Percentiles rank a stretch among this genome's conserved stretches.
These are phyloP conservation scores for Voacanga thouarsii DNA, from an alignment of 257 asterid species.

Conservation along the genomic window DNA sequence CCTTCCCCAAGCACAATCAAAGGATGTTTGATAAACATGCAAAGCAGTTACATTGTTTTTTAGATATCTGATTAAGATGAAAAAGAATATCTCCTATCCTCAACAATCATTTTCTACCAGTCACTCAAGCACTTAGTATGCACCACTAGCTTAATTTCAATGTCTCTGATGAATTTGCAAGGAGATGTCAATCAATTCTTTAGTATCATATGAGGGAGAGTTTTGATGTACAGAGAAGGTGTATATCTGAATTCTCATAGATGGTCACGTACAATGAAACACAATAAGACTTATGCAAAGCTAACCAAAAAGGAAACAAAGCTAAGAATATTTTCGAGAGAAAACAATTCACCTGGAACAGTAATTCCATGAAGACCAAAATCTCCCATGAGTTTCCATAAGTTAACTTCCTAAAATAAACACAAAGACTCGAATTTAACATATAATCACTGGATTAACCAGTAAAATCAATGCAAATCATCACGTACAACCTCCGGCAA, in stretches of 20 bases:
- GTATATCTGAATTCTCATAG: not conserved
- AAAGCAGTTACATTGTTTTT: not conserved
- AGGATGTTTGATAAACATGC: not conserved
- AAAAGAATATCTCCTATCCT: not conserved
- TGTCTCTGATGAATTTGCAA: not conserved
- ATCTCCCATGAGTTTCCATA: conserved; percentile 97
- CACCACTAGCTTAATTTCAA: not conserved
- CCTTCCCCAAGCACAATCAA: not conserved
- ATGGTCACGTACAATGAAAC: not conserved
- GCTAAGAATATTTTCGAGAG: not conserved
- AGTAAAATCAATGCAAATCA: conserved; percentile 1
- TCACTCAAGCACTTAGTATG: not conserved
- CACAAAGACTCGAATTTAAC: conserved; percentile 11
- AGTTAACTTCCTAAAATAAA: conserved; percentile 68
- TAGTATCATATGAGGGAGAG: not conserved
- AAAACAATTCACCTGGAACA: conserved; percentile 65
- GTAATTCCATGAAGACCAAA: conserved; percentile 95
- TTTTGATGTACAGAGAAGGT: not conserved
- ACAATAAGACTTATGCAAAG: not conserved
- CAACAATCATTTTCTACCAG: not conserved
- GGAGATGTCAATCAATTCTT: conserved; percentile 2
- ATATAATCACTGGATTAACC: conserved; percentile 4
- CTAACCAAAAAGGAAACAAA: not conserved
- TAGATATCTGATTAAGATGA: not conserved
- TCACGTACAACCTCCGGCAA: conserved; percentile 63